Percentiles rank a stretch among this genome's conserved stretches.
Evolutionary conservation across 2,329 filamentous ascomycete genomes (phyloP).

Genomic region (Ophiocordyceps polyrhachis-furcata): DNA sequence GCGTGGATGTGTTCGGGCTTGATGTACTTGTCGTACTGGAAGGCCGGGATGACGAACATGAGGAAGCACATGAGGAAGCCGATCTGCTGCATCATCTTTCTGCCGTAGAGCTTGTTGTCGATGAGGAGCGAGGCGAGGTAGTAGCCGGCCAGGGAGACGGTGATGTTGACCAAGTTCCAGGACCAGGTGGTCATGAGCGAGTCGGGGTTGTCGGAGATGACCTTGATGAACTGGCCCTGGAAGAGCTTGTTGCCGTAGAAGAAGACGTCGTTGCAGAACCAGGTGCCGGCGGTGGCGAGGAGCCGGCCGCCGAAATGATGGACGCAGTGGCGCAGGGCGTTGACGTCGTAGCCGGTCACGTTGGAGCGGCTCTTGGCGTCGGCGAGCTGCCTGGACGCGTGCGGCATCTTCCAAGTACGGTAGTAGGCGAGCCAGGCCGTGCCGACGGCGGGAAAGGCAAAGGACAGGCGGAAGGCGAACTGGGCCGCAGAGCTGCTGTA

Average conservation of each 20-base stretch:
- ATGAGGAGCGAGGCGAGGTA: constrained; percentile 78
- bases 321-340: constrained; percentile 62
- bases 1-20: constrained; percentile 49
- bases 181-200: constrained; percentile 77
- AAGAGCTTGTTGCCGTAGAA: constrained; percentile 99
- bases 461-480: constrained; percentile 83
- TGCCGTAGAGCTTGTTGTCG: constrained; percentile 91
- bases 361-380: constrained; percentile 69
- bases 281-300: constrained; percentile 68
- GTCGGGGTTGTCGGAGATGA: constrained; percentile 49
- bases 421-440: constrained; percentile 94
- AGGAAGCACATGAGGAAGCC: constrained; percentile 89
- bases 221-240: constrained; percentile 73
- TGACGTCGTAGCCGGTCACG: constrained; percentile 83
- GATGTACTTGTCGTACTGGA: constrained; percentile 74
- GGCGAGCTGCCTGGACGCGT: constrained; percentile 65
- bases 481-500: constrained; percentile 65
- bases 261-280: constrained; percentile 97
- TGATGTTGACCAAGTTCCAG: constrained; percentile 84
- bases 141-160: constrained; percentile 72
- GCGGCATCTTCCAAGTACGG: constrained; percentile 85
- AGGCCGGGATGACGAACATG: constrained; percentile 81
- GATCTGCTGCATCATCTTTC: constrained; percentile 90
- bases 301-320: constrained; percentile 73
- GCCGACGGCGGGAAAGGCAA: constrained; percentile 75